phyloP scores from a whole-genome alignment of 2,329 filamentous ascomycete genomes.

The Dendrostoma leiphaemia region DNA sequence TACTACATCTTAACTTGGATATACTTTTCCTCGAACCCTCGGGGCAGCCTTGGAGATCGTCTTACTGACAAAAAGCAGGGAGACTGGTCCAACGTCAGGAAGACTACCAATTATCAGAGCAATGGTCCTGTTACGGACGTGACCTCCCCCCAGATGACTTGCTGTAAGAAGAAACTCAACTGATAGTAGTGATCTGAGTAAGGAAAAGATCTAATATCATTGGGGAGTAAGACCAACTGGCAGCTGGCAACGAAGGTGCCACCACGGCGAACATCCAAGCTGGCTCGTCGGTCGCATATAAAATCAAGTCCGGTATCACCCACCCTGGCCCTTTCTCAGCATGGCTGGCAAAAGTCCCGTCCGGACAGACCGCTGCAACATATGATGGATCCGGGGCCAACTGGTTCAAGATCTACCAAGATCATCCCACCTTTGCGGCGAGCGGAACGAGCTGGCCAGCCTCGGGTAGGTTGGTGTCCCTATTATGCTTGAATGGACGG shows the following conservation, averaged over 20 bases:
- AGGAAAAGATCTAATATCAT: too few relatives aligned
- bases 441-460: constrained; percentile 39
- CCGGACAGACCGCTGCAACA: constrained; percentile 33
- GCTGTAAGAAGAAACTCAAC: too few relatives aligned
- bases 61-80: neutral
- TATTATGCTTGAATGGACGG: too few relatives aligned
- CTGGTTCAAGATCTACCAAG: constrained; percentile 45
- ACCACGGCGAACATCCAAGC: constrained; percentile 42
- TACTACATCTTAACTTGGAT: neutral
- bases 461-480: constrained; percentile 25
- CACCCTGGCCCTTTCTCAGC: constrained; percentile 40
- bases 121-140: constrained; percentile 50
- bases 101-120: constrained; percentile 48
- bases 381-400: constrained; percentile 36
- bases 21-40: neutral
- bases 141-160: constrained; percentile 45
- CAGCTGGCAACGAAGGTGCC: constrained; percentile 37
- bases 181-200: too few relatives aligned
- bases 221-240: too few relatives aligned
- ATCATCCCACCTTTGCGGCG: constrained; percentile 35
- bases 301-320: constrained; percentile 38
- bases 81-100: constrained; percentile 47
- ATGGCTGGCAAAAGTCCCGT: constrained; percentile 39
- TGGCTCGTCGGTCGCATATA: constrained; percentile 43
- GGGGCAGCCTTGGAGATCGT: neutral